Evolutionary conservation across 306 rosid species (phyloP).

Genomic region (cucumber (Cucumis sativus)): DNA sequence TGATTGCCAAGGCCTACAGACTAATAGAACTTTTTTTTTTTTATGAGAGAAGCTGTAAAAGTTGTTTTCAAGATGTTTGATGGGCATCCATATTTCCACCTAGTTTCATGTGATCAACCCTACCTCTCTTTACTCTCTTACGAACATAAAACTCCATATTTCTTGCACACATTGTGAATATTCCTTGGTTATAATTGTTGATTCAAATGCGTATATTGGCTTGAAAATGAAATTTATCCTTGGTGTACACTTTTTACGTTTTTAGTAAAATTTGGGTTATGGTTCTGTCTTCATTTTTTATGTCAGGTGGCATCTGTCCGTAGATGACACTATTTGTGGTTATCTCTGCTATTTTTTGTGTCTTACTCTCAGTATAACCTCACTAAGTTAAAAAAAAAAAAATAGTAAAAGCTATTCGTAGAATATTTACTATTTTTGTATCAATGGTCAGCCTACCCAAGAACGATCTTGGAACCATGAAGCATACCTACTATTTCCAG

Average conservation of each 20-base stretch:
- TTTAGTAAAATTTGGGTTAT: neutral
- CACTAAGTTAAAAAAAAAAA: neutral
- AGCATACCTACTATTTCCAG: slow-evolving; percentile 91
- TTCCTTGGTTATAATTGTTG: neutral
- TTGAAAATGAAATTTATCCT: neutral
- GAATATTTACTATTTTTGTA: slow-evolving; percentile 5
- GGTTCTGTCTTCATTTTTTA: neutral
- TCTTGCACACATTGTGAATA: neutral
- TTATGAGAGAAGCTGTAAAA: neutral
- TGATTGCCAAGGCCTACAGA: slow-evolving; percentile 8
- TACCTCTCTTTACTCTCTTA: neutral
- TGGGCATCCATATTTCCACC: neutral
- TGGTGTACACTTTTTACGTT: neutral
- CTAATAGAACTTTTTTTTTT: neutral
- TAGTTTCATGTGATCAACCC: neutral
- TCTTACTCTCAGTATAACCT: neutral
- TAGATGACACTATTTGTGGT: neutral
- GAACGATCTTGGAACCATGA: slow-evolving; percentile 89
- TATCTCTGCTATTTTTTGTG: neutral
- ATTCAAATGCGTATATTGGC: neutral
- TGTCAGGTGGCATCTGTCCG: neutral
- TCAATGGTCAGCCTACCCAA: slow-evolving; percentile 52
- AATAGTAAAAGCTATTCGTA: neutral
- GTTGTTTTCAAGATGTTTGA: neutral
- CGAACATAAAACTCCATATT: neutral